Conservation (phyloP, 257 asterid genomes). For the Prunella vulgaris region DNA sequence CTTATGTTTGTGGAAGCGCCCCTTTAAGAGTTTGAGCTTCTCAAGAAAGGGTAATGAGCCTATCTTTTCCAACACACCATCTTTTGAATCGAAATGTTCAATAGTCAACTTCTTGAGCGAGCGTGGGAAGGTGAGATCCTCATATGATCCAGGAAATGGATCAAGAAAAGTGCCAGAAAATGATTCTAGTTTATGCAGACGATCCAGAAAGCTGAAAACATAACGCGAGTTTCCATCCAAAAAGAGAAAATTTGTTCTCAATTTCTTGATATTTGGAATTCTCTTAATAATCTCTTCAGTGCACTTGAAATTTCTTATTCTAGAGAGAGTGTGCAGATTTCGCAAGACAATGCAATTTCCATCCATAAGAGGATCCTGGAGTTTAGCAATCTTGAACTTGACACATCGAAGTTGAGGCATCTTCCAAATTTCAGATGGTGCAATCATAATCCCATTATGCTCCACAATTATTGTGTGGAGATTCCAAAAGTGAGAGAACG, state of each 20-base stretch:
- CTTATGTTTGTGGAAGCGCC: background rate
- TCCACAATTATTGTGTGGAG: background rate
- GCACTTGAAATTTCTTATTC: background rate
- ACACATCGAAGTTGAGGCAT: background rate
- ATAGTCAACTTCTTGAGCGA: background rate
- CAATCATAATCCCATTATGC: background rate
- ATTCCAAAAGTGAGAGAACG: background rate
- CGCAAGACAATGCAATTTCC: background rate
- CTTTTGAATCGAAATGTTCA: background rate
- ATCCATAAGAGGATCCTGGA: too few relatives aligned
- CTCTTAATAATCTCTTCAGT: background rate
- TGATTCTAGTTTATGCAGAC: background rate
- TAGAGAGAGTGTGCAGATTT: background rate
- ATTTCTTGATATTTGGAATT: background rate
- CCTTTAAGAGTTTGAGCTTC: background rate
- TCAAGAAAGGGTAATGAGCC: background rate
- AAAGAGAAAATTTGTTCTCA: background rate
- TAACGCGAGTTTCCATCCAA: too few relatives aligned
- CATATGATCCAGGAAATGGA: background rate
- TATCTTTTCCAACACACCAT: background rate
- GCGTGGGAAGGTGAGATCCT: background rate
- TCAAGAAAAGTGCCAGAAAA: background rate
- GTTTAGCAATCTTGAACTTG: background rate
- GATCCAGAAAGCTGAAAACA: background rate
- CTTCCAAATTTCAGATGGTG: background rate